Evolutionary conservation across 805 yeast species (phyloP), one percentile per base, ranked within the genome.

Genomic region (Spencermartinsiella europaea): DNA sequence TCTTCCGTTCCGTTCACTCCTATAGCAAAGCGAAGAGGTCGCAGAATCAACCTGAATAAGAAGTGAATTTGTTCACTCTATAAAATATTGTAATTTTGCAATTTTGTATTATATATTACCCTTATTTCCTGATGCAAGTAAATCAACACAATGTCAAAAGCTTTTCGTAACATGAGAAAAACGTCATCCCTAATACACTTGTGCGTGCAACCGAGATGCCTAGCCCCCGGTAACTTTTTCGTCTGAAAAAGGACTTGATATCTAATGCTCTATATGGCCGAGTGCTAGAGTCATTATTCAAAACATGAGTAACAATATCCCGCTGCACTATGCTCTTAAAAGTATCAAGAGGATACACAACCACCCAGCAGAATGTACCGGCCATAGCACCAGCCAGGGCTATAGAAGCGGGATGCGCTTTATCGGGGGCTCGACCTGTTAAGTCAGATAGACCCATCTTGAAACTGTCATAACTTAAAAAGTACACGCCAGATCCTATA

Each of bases 291-390:
- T 36, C 15, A 21, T 33, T 14, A 15, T 35, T 21, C 57, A 84
- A 67, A n/a, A 84, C 79, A 52, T 81, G 80, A 25, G 82, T 71
- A 21, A 86, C 83, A 3, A 83, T 71, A 56, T 86, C 91, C 48
- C 83, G 76, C 59, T 87, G 96, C 38, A 79, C 74, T 47, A 82
- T 72, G 1, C 90, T 79, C 60, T 88, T 87, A 48, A 83, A 71
- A 0, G 95, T 87, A 62, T 87, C 96, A 8, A 87, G 61, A 2
- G 95, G 95, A 66, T 83, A 88, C 2, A 86, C 81, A 0, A 79
- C 63, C 2, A 79, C 65, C 95, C 95, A 86, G 42, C 88, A 74
- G 15, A 83, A 65, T 15, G 82, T 75, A 2, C 95, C 95, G 3
- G 93, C 78, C 20, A 80, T 52, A 0, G 88, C 95, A n/a, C 95